Evolutionary conservation across 768 basidiomycete genomes (phyloP).

Genomic region (Phlebiopsis gigantea): DNA sequence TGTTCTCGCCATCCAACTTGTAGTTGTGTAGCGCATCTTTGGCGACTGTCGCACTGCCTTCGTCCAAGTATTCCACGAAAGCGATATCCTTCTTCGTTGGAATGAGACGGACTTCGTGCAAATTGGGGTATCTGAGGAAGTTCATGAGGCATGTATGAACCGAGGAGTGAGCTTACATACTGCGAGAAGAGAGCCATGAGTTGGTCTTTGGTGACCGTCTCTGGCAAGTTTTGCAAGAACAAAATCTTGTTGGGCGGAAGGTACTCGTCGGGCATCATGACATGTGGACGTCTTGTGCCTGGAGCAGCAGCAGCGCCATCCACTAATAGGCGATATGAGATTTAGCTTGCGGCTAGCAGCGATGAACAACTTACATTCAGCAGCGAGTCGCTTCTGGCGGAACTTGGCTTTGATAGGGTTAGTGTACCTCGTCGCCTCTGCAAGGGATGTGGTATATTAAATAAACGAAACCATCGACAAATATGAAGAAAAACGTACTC

Average conservation of each 20-base stretch:
- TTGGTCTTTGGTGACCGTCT: constrained; percentile 88
- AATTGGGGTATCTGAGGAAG: constrained; percentile 76
- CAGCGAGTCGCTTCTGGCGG: constrained; percentile 72
- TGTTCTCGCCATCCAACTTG: constrained; percentile 95
- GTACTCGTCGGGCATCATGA: constrained; percentile 99
- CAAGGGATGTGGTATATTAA: background rate
- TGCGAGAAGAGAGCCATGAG: constrained; percentile 88
- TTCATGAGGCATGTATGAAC: background rate
- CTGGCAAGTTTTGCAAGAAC: constrained; percentile 95
- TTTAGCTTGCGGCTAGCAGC: constrained; percentile 1
- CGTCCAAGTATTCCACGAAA: constrained; percentile 97
- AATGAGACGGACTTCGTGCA: constrained; percentile 97
- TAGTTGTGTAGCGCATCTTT: constrained; percentile 97
- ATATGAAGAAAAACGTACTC: constrained; percentile 45
- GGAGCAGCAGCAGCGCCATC: constrained; percentile 65
- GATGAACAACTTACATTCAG: constrained; percentile 50
- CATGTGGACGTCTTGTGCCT: constrained; percentile 70
- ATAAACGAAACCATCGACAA: background rate
- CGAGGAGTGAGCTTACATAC: constrained; percentile 54
- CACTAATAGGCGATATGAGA: constrained; percentile 33
- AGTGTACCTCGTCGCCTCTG: constrained; percentile 77
- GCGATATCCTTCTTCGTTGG: constrained; percentile 97
- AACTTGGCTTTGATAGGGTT: constrained; percentile 90
- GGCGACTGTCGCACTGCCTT: constrained; percentile 82
- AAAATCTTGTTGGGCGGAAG: constrained; percentile 98